Evolutionary conservation across 805 yeast species (phyloP), one percentile per base, ranked within the genome.

Genomic region (Torulaspora quercuum): DNA sequence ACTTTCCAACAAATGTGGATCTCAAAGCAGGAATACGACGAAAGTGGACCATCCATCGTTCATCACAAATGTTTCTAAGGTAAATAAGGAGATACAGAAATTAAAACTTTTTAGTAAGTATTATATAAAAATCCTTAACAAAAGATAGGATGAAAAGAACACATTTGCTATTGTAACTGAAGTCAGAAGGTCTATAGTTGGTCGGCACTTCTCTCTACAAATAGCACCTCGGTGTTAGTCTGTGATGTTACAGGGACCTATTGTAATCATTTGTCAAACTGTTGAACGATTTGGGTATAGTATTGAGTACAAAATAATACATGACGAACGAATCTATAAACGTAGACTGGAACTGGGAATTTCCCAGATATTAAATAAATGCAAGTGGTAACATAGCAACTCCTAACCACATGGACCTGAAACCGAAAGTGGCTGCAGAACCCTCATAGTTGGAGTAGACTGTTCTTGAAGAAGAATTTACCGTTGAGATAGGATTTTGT

Each of bases 1-100:
- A 92, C 98, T 70, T 92, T 92, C 97, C 97, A 92, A 80, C 97
- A 92, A 76, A 90, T 92, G 97, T 92, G 98, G 98, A 88, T 92
- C 85, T 89, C 97, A 67, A 92, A 92, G 82, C 97, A 92, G 78
- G 98, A 92, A 80, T 92, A 92, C 84, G 98, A 92, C 82, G 98
- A 92, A 79, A 86, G 96, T 75, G 98, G 98, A 67, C 98, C 98
- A 64, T 88, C 97, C 51, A 92, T 92, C 68, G 98, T 92, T 51
- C 73, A 68, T 63, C 71, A 66, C 67, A 68, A 68, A 53, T 68
- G 73, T 67, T 68, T 68, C 71, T 68, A 64, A 67, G 46, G 37
- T 35, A 29, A 33, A 19, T 25, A 21, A 33, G 29, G 39, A 28
- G 33, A 28, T 30, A 19, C 12, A 32, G 18, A 33, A 18, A 28